phyloP scores from a whole-genome alignment of 1,284 basidiomycete genomes.

The Ceratobasidium sp. region DNA sequence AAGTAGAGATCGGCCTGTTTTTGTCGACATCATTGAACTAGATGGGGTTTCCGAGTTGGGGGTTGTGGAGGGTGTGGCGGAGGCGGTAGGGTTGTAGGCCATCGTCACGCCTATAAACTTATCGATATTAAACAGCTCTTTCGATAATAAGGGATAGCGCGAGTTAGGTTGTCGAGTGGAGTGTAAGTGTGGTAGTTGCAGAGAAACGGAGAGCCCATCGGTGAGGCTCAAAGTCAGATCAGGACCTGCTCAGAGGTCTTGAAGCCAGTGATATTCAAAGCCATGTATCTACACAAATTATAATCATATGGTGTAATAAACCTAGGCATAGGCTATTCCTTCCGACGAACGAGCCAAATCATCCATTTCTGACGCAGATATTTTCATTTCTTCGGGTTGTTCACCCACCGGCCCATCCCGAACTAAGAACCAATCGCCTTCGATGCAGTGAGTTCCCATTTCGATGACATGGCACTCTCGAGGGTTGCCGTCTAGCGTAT shows the following conservation, averaged over 20 bases:
- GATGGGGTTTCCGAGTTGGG: constrained; percentile 45
- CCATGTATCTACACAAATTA: background rate
- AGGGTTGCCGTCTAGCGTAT: too few species aligned
- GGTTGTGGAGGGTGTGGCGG: constrained; percentile 44
- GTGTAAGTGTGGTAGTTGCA: background rate
- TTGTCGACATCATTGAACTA: constrained; percentile 58
- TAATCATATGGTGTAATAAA: background rate
- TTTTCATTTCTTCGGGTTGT: too few species aligned
- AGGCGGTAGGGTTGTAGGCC: constrained; percentile 54
- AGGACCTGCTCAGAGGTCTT: background rate
- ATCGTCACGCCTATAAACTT: constrained; percentile 62
- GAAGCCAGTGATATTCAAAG: background rate
- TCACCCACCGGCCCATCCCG: too few species aligned
- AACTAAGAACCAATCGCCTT: too few species aligned
- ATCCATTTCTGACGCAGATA: too few species aligned
- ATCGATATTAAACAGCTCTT: constrained; percentile 53
- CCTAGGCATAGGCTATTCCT: background rate
- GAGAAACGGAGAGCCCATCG: background rate
- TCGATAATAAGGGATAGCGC: constrained; percentile 50
- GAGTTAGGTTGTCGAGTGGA: constrained; percentile 40
- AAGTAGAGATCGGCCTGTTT: constrained; percentile 53
- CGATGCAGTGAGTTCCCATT: too few species aligned
- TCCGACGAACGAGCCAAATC: background rate
- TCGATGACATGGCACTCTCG: too few species aligned
- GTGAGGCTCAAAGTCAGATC: background rate